These are phyloP conservation scores for Calamus simplicifolius DNA, from an alignment of 176 grass and related monocot genomes.

Conservation along the genomic window DNA sequence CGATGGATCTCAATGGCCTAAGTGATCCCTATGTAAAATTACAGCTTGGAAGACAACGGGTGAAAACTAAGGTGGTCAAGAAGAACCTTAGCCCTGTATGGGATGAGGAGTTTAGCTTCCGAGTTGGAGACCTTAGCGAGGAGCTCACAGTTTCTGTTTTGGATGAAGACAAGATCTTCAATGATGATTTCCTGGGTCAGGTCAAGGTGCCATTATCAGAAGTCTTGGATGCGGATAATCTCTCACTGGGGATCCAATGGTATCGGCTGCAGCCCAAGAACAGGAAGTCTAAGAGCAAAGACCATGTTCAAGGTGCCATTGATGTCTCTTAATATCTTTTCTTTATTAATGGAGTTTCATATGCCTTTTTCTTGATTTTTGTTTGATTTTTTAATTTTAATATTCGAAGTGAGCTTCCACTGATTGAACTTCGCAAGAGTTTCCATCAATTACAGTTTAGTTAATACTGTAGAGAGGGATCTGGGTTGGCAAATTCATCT, in stretches of 20 bases:
- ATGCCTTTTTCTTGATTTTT: constrained; percentile 7
- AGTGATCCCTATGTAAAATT: constrained; percentile 63
- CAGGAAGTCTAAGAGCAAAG: constrained; percentile 70
- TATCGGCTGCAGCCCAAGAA: constrained; percentile 72
- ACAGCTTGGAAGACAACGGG: constrained; percentile 67
- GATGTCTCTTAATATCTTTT: background rate
- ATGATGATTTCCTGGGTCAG: constrained; percentile 83
- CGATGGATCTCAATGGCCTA: constrained; percentile 43
- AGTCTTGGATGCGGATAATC: constrained; percentile 68
- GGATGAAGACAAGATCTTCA: constrained; percentile 80
- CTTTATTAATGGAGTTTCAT: background rate
- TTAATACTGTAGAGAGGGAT: no score
- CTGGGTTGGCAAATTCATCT: no score
- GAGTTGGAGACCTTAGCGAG: constrained; percentile 61
- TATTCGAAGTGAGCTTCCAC: no score
- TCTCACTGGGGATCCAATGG: constrained; percentile 58
- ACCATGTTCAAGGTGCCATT: constrained; percentile 41
- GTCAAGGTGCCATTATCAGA: constrained; percentile 59
- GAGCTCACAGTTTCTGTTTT: constrained; percentile 55
- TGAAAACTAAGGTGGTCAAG: constrained; percentile 56
- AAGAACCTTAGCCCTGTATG: constrained; percentile 47
- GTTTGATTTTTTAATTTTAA: background rate
- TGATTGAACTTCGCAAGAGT: no score
- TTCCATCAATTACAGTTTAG: no score
- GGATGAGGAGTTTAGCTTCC: constrained; percentile 87